Percentiles rank a stretch among this genome's conserved stretches.
phyloP scores from a whole-genome alignment of 371 early-diverging fungal species.

The Actinomucor elegans region DNA sequence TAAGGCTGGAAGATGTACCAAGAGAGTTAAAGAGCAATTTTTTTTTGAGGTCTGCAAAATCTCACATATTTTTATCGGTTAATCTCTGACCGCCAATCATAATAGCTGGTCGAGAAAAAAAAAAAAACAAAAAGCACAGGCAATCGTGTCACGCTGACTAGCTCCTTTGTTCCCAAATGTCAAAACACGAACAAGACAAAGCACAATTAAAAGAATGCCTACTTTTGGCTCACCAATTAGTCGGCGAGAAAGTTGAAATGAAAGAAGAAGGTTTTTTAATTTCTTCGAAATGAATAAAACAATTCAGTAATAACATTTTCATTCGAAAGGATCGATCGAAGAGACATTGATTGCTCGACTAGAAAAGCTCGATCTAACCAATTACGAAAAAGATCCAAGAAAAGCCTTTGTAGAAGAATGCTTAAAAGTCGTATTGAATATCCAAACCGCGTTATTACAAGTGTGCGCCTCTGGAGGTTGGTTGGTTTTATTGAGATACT shows the following conservation, averaged over 20 bases:
- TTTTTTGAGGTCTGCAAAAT: no score
- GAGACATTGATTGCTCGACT: conserved; percentile 14
- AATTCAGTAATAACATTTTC: no score
- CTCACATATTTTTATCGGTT: no score
- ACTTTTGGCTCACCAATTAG: conserved; percentile 10
- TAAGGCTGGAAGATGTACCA: no score
- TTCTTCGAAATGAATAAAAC: no score
- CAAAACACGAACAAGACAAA: conserved; percentile 18
- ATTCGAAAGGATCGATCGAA: conserved; percentile 21
- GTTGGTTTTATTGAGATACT: neutral
- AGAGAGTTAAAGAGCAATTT: no score
- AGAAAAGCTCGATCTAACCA: conserved; percentile 5
- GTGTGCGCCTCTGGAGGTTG: conserved; percentile 24
- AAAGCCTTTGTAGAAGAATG: conserved; percentile 31
- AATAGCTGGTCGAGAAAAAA: no score
- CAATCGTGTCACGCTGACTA: no score
- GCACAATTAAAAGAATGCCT: conserved; percentile 11
- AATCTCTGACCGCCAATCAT: no score
- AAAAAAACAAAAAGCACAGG: no score
- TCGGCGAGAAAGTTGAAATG: conserved; percentile 23
- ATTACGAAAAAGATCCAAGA: conserved; percentile 10
- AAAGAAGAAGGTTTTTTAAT: conserved; percentile 22
- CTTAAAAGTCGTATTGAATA: conserved; percentile 22
- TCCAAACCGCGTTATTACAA: conserved; percentile 25
- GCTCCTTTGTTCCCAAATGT: no score